Conservation (phyloP, 2,329 filamentous ascomycete genomes). For the Fusarium devonianum region DNA sequence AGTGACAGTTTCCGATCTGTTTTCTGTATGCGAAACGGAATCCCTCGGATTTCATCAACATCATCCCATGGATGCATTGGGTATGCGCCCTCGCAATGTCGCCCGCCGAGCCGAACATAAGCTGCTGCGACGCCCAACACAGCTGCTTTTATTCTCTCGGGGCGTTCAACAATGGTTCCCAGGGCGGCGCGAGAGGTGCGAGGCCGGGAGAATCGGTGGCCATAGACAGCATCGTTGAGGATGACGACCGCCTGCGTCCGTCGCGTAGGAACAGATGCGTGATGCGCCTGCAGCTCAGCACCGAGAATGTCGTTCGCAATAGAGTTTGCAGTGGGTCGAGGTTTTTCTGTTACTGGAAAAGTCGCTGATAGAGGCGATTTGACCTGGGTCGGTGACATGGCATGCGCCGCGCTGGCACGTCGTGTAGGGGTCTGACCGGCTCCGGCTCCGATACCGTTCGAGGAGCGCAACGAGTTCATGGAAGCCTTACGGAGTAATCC, state of each 20-base stretch:
- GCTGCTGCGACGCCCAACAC: slow-evolving; percentile 84
- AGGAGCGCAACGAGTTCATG: slow-evolving; percentile 63
- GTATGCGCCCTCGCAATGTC: slow-evolving; percentile 74
- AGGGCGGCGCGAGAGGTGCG: slow-evolving; percentile 76
- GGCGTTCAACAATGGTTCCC: slow-evolving; percentile 87
- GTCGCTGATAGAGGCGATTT: slow-evolving; percentile 45
- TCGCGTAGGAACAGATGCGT: slow-evolving; percentile 52
- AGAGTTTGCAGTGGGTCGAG: slow-evolving; percentile 56
- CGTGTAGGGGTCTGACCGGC: slow-evolving; percentile 55
- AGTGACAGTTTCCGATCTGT: slow-evolving; percentile 76
- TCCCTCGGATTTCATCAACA: slow-evolving; percentile 60
- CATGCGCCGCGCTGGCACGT: slow-evolving; percentile 56
- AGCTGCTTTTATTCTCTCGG: slow-evolving; percentile 86
- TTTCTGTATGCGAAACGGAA: slow-evolving; percentile 86
- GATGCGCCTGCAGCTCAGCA: slow-evolving; percentile 71
- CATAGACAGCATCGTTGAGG: slow-evolving; percentile 92
- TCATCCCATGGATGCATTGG: slow-evolving; percentile 71
- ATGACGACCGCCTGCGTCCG: slow-evolving; percentile 77
- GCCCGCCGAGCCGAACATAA: slow-evolving; percentile 87
- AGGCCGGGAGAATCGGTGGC: slow-evolving; percentile 87
- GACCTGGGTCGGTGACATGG: slow-evolving; percentile 53
- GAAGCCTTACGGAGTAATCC: slow-evolving; percentile 64
- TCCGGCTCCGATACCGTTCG: slow-evolving; percentile 49
- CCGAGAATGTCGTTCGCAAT: slow-evolving; percentile 74
- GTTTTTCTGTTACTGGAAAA: slow-evolving; percentile 46